Evolutionary conservation across 1,139 yeast species (phyloP).

Genomic region (Hansenula anomala): DNA sequence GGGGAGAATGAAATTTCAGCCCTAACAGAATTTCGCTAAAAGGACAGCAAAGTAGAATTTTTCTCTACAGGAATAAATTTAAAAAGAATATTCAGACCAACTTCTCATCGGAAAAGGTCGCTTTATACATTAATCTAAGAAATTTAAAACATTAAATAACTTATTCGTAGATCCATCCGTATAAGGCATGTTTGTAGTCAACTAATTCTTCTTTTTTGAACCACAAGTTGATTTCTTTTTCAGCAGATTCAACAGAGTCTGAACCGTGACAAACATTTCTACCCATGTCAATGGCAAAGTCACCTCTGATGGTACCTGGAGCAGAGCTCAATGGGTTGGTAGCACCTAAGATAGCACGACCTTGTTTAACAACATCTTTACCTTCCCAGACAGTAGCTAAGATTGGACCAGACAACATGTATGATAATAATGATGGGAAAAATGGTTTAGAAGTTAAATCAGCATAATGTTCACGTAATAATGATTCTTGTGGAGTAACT

Average conservation of each 20-base stretch:
- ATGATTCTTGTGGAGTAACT: conserved; percentile 78
- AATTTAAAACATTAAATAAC: conserved; percentile 2
- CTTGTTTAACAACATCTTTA: conserved; percentile 98
- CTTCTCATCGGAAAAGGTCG: too few species aligned
- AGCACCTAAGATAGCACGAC: conserved; percentile 97
- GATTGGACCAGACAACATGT: conserved; percentile 98
- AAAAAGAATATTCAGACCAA: too few species aligned
- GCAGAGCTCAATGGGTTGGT: conserved; percentile 97
- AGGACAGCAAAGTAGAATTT: not conserved
- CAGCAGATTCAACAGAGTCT: conserved; percentile 97
- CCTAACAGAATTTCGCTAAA: too few species aligned
- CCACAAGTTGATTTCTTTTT: conserved; percentile 96
- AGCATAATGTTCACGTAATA: conserved; percentile 90
- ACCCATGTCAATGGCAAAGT: conserved; percentile 93
- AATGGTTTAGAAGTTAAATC: conserved; percentile 96
- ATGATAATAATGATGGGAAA: conserved; percentile 91
- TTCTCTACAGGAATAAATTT: too few species aligned
- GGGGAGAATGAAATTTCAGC: not conserved
- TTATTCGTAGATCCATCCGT: conserved; percentile 94
- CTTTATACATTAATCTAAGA: too few species aligned
- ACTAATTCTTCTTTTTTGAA: conserved; percentile 96
- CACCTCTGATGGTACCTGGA: conserved; percentile 99
- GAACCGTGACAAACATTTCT: conserved; percentile 99
- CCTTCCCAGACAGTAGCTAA: conserved; percentile 99
- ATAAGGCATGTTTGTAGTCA: conserved; percentile 82